Percentiles rank a stretch among this genome's conserved stretches.
phyloP scores from a whole-genome alignment of 495 filamentous ascomycete genomes.

The Mytilinidion resinicola region DNA sequence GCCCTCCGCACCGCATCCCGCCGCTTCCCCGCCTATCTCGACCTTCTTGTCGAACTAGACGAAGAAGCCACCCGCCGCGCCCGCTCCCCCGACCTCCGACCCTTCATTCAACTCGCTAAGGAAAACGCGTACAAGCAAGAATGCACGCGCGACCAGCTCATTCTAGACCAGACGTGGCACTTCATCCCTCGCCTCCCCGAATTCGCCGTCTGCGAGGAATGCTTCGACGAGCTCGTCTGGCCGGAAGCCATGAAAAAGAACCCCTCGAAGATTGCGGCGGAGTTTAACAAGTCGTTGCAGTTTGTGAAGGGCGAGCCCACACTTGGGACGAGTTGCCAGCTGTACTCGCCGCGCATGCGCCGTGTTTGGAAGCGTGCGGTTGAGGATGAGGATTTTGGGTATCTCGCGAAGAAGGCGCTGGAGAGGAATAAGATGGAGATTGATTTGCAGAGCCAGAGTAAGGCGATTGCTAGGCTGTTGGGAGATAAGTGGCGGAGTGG shows the following conservation, averaged over 20 bases:
- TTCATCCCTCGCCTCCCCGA: slow-evolving; percentile 57
- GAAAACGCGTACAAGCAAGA: slow-evolving; percentile 47
- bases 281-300: slow-evolving; percentile 47
- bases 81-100: slow-evolving; percentile 41
- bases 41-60: slow-evolving; percentile 52
- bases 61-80: slow-evolving; percentile 39
- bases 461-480: slow-evolving; percentile 19
- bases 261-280: slow-evolving; percentile 47
- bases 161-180: slow-evolving; percentile 50
- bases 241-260: slow-evolving; percentile 49
- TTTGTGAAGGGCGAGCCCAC: slow-evolving; percentile 42
- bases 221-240: slow-evolving; percentile 63
- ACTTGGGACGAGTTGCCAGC: slow-evolving; percentile 57
- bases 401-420: slow-evolving; percentile 62
- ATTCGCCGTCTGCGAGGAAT: slow-evolving; percentile 64
- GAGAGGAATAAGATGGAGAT: slow-evolving; percentile 43
- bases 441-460: slow-evolving; percentile 26
- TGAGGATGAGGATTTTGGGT: slow-evolving; percentile 55
- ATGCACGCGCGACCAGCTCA: slow-evolving; percentile 49
- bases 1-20: slow-evolving; percentile 23
- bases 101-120: slow-evolving; percentile 47
- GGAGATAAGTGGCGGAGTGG: slow-evolving; percentile 5
- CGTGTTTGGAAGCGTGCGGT: slow-evolving; percentile 56
- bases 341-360: slow-evolving; percentile 72
- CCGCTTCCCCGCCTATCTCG: slow-evolving; percentile 53